These are phyloP conservation scores for Crataegus laevigata DNA, from an alignment of 306 rosid species.

Conservation along the genomic window DNA sequence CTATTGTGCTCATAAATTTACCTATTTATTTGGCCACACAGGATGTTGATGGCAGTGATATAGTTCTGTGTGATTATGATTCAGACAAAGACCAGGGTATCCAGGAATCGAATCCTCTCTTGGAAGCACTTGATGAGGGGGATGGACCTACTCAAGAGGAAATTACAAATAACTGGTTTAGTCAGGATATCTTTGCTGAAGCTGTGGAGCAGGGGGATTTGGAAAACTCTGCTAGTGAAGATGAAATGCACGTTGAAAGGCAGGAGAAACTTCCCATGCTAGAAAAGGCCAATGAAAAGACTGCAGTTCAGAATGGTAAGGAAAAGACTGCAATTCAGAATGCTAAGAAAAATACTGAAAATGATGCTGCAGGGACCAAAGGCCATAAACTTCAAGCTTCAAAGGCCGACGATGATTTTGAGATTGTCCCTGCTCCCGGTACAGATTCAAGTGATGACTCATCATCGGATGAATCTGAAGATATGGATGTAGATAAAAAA, in stretches of 20 bases:
- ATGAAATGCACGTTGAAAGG: conserved; percentile 55
- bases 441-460: conserved; percentile 83
- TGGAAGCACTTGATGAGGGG: conserved; percentile 74
- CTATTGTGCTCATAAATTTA: background rate
- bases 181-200: conserved; percentile 84
- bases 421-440: conserved; percentile 74
- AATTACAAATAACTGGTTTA: conserved; percentile 69
- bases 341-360: conserved; percentile 25
- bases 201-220: conserved; percentile 70
- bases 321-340: conserved; percentile 2
- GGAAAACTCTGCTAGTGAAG: conserved; percentile 40
- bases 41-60: conserved; percentile 50
- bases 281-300: conserved; percentile 33
- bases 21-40: conserved; percentile 28
- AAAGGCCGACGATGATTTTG: conserved; percentile 46
- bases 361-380: conserved; percentile 8
- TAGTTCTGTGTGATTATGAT: conserved; percentile 48
- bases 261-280: conserved; percentile 24
- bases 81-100: conserved; percentile 58
- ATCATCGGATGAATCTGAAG: conserved; percentile 58
- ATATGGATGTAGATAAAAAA: conserved; percentile 38
- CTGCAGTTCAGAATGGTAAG: conserved; percentile 1
- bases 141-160: conserved; percentile 63
- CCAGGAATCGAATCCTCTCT: conserved; percentile 71
- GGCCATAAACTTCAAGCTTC: conserved; percentile 24